phyloP scores from a whole-genome alignment of 2,329 filamentous ascomycete genomes.

The Epichloe scottii region DNA sequence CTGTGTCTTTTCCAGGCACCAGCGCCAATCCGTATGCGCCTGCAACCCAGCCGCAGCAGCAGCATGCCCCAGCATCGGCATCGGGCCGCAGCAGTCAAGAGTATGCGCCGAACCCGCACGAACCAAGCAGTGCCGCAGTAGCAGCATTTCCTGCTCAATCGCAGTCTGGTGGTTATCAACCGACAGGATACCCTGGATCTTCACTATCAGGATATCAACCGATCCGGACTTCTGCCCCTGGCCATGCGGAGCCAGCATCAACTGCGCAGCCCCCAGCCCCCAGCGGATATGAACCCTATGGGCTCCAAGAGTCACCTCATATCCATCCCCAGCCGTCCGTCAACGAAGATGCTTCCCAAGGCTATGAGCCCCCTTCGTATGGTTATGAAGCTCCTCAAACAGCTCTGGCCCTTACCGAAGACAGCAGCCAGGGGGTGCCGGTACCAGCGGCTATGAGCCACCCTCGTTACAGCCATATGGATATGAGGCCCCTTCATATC shows the following conservation, averaged over 20 bases:
- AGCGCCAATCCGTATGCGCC: constrained; percentile 20
- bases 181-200: constrained; percentile 7
- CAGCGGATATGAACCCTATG: constrained; percentile 18
- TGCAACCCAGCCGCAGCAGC: constrained; percentile 24
- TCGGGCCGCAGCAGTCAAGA: neutral
- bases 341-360: constrained; percentile 13
- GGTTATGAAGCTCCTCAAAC: constrained; percentile 38
- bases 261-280: constrained; percentile 4
- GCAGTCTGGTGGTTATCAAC: constrained; percentile 11
- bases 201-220: constrained; percentile 15
- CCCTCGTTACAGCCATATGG: constrained; percentile 48
- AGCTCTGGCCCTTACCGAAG: constrained; percentile 10
- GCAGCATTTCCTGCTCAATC: constrained; percentile 5
- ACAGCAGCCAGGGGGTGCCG: constrained; percentile 14
- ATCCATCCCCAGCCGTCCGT: constrained; percentile 9
- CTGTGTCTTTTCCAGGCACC: constrained; percentile 6
- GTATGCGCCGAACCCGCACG: constrained; percentile 21
- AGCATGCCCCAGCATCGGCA: neutral
- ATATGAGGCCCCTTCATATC: constrained; percentile 45
- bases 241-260: neutral
- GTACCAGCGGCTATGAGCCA: constrained; percentile 42
- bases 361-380: constrained; percentile 35
- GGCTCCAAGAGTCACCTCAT: constrained; percentile 14
- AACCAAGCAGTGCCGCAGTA: constrained; percentile 17
- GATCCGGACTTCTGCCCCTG: neutral